Conservation (phyloP, 2,329 filamentous ascomycete genomes). For the Aureobasidium sp. region DNA sequence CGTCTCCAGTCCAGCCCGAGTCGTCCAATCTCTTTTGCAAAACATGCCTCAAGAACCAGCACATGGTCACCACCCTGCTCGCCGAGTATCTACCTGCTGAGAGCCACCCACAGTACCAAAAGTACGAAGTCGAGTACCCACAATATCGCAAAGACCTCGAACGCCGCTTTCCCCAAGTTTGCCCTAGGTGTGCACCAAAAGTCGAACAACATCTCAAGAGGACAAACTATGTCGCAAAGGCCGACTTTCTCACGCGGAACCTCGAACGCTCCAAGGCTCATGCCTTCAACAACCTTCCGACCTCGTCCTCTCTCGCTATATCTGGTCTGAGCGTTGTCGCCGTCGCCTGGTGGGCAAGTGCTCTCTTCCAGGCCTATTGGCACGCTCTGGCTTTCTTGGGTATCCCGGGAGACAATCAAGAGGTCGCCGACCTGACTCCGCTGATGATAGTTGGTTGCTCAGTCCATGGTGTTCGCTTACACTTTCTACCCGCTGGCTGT, state of each 20-base stretch:
- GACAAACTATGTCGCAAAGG: slow-evolving; percentile 73
- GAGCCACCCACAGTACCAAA: slow-evolving; percentile 60
- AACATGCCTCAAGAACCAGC: slow-evolving; percentile 82
- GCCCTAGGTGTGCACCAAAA: slow-evolving; percentile 67
- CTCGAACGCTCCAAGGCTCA: slow-evolving; percentile 26
- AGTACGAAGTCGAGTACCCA: slow-evolving; percentile 62
- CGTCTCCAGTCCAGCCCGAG: slow-evolving; percentile 41
- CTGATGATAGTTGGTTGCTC: slow-evolving; percentile 17
- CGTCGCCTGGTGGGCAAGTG: slow-evolving; percentile 34
- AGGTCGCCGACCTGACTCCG: slow-evolving; percentile 11
- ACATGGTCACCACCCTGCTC: slow-evolving; percentile 66
- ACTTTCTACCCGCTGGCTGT: slow-evolving; percentile 21
- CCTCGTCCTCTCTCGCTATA: slow-evolving; percentile 2
- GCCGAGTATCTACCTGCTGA: slow-evolving; percentile 69
- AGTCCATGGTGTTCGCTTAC: slow-evolving; percentile 18
- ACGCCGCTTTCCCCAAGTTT: slow-evolving; percentile 81
- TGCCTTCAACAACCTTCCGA: background rate
- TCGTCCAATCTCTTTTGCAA: slow-evolving; percentile 56
- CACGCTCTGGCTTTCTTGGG: slow-evolving; percentile 22
- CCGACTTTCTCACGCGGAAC: slow-evolving; percentile 44
- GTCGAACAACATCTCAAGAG: slow-evolving; percentile 63
- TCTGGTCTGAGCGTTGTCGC: slow-evolving; percentile 33
- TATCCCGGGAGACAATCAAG: slow-evolving; percentile 12
- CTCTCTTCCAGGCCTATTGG: slow-evolving; percentile 31
- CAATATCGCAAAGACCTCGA: slow-evolving; percentile 68